These are phyloP conservation scores for Rutstroemia sydowiana DNA, from an alignment of 2,329 filamentous ascomycete genomes.

Conservation along the genomic window DNA sequence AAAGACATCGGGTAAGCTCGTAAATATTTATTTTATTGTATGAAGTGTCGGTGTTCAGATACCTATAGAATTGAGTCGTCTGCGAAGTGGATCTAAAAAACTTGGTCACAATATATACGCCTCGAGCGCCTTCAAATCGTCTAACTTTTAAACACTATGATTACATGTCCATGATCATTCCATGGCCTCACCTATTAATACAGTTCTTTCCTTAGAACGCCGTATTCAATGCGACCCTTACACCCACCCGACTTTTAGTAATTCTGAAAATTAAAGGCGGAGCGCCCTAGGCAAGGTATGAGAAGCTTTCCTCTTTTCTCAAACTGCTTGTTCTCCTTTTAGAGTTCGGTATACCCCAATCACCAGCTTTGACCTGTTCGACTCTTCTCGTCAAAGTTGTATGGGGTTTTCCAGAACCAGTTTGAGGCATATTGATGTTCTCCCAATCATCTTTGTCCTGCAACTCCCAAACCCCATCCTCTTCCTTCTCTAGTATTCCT, in stretches of 20 bases:
- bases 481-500: conserved; percentile 12
- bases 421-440: conserved; percentile 14
- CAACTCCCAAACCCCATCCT: conserved; percentile 21
- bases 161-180: not conserved
- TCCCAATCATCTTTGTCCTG: conserved; percentile 25
- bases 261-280: no score
- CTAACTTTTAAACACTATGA: not conserved
- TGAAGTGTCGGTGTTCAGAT: no score
- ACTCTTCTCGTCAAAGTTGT: conserved; percentile 25
- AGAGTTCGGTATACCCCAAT: conserved; percentile 22
- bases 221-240: not conserved
- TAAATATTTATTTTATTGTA: no score
- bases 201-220: not conserved
- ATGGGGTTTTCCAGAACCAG: conserved; percentile 21
- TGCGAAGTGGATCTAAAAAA: not conserved
- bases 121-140: not conserved
- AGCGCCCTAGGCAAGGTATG: conserved; percentile 1
- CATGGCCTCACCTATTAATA: not conserved
- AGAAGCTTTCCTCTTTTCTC: conserved; percentile 22
- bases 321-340: conserved; percentile 27
- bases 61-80: no score
- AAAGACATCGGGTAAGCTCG: no score
- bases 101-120: not conserved
- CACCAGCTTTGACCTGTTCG: conserved; percentile 23
- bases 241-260: not conserved